Evolutionary conservation across 1,284 basidiomycete genomes (phyloP), one percentile per base, ranked within the genome.

Genomic region (Puccinia triticina): DNA sequence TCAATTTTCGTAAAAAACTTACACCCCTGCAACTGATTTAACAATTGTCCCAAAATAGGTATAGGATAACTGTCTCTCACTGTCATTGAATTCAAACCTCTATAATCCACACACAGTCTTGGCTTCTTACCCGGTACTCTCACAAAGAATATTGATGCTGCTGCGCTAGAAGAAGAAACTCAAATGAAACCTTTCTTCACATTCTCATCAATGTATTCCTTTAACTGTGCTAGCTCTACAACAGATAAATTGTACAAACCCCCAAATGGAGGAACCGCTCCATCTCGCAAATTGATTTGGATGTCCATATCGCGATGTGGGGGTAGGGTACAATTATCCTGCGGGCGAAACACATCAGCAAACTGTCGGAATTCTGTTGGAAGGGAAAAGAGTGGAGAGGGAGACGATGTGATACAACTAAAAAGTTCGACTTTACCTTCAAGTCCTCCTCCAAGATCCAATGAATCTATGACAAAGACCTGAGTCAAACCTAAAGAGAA

Each of bases 21-120:
- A 14, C 50, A 55, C 12, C 50, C 50, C 16, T 37, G 16, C 48
- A n/a, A n/a, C n/a, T n/a, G n/a, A n/a, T n/a, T 57, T 3, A 75
- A 34, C 10, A 75, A 37, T n/a, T 43, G 69, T 4, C 29, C 16
- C n/a, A 72, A 16, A 32, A 21, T 8, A 4, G 69, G 69, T 8
- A 43, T 16, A 2, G 46, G 43, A 23, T 46, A 46, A 46, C 34
- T 61, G 32, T 77, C 75, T n/a, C 57, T 32, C 16, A 77, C 64
- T 2, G 53, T 77, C 14, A 77, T 57, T 3, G 66, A 80, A 84
- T 77, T 77, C 21, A 77, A 32, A 23, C 29, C 76, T 23, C 59
- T 61, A 26, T 43, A 43, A 43, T 43, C 40, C 40, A 43, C 40
- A 43, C 40, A 43, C 7, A 12, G 40, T 4, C 40, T 21, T 18